Evolutionary conservation across 495 filamentous ascomycete genomes (phyloP), one percentile per base, ranked within the genome.

Genomic region (Penicillium riverlandense): DNA sequence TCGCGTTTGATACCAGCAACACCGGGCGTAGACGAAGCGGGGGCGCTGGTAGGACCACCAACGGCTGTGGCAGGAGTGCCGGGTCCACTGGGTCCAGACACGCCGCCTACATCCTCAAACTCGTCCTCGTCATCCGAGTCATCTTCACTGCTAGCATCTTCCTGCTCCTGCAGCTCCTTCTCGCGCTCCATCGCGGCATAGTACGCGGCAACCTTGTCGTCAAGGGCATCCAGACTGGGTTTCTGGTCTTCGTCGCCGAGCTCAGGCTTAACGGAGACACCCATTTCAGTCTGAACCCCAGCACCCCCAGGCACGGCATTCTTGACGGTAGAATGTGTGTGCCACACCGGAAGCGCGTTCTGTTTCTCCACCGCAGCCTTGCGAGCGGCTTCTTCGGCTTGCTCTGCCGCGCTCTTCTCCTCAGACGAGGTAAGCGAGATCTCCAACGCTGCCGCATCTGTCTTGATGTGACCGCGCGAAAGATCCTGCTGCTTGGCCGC

Each of bases 271-370:
- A 78, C 58, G 10, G 57, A 49, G 1, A 57, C 35, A 16, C 65
- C 70, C 2, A 47, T 31, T 16, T 75, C 70, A n/a, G 31, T 50
- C 55, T 73, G 72, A 40, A 58, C 22, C 13, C 41, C 38, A 8
- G 44, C 42, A 31, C 45, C 28, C 16, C 51, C 65, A 27, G 50
- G 53, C 6, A 54, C 48, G 11, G 39, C 35, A 2, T 59, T 58
- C 29, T 67, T 64, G 30, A 99, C 86, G 2, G 91, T 96, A 37
- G 83, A 89, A 37, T 87, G 80, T 2, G 85, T 86, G 57, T 95
- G 90, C 89, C 94, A 96, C 9, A 82, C 73, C 0, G 92, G 92
- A 32, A 99, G 68, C 5, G 79, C 80, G 48, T 99, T 99, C 63
- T 95, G 86, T 50, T 78, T 74, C 37, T 85, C 83, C 47, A 91